Conservation (phyloP, 345 rosid genomes). For the Crucihimalaya himalaica region DNA sequence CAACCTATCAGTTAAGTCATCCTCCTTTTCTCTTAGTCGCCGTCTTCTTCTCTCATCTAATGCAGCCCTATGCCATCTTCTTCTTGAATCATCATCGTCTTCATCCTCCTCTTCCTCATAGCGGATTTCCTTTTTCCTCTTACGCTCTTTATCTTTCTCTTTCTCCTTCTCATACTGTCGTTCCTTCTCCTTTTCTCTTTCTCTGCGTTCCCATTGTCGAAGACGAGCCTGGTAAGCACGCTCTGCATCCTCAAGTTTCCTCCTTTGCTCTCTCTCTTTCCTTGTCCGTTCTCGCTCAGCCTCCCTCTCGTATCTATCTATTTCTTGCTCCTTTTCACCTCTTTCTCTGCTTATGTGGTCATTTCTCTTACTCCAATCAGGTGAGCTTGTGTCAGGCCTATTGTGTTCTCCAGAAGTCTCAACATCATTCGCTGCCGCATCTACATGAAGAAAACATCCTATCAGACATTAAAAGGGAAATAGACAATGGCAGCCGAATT, state of each 20-base stretch:
- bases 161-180: slow-evolving; percentile 91
- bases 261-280: slow-evolving; percentile 92
- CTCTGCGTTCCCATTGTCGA: slow-evolving; percentile 95
- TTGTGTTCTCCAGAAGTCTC: slow-evolving; percentile 74
- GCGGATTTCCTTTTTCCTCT: slow-evolving; percentile 80
- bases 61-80: slow-evolving; percentile 76
- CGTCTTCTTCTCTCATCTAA: slow-evolving; percentile 81
- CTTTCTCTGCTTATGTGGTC: slow-evolving; percentile 83
- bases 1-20: slow-evolving; percentile 70
- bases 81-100: slow-evolving; percentile 79
- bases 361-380: slow-evolving; percentile 68
- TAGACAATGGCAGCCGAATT: background rate
- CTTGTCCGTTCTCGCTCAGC: slow-evolving; percentile 83
- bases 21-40: slow-evolving; percentile 79
- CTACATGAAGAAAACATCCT: slow-evolving; percentile 42
- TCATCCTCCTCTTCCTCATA: slow-evolving; percentile 78
- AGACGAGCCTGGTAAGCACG: slow-evolving; percentile 85
- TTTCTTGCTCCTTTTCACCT: slow-evolving; percentile 87
- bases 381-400: slow-evolving; percentile 76
- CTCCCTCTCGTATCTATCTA: slow-evolving; percentile 88
- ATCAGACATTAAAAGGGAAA: slow-evolving; percentile 7
- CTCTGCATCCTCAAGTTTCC: slow-evolving; percentile 90
- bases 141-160: slow-evolving; percentile 90
- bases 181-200: slow-evolving; percentile 88
- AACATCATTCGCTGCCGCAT: slow-evolving; percentile 60